These are phyloP conservation scores for Lupinus albus DNA, from an alignment of 306 rosid genomes.

Conservation along the genomic window DNA sequence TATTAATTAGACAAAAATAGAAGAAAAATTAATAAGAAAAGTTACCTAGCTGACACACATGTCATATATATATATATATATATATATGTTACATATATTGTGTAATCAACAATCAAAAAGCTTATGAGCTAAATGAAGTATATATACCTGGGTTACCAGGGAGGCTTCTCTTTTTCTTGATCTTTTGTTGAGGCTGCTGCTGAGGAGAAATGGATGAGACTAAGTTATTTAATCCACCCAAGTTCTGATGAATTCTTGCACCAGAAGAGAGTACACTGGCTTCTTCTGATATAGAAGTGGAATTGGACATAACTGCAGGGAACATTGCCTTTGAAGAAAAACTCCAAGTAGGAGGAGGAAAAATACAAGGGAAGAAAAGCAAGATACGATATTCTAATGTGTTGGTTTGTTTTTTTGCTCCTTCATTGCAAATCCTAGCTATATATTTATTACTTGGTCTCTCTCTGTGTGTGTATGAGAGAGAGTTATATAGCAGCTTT, in stretches of 20 bases:
- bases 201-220: conserved; percentile 48
- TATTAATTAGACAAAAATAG: background rate
- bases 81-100: background rate
- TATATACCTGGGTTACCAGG: conserved; percentile 85
- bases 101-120: background rate
- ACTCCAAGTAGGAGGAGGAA: conserved; percentile 47
- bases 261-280: conserved; percentile 60
- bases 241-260: conserved; percentile 56
- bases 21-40: background rate
- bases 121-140: background rate
- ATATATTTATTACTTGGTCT: conserved; percentile 21
- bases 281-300: conserved; percentile 74
- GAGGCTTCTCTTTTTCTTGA: conserved; percentile 80
- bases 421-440: conserved; percentile 40
- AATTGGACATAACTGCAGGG: conserved; percentile 71
- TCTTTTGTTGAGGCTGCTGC: conserved; percentile 55
- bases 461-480: no score
- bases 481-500: no score
- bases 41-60: background rate
- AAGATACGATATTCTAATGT: conserved; percentile 48
- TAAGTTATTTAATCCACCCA: conserved; percentile 50
- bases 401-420: conserved; percentile 37
- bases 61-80: no score
- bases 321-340: conserved; percentile 69
- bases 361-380: conserved; percentile 31